Conservation (phyloP, 495 filamentous ascomycete genomes). For the Physcia stellaris region DNA sequence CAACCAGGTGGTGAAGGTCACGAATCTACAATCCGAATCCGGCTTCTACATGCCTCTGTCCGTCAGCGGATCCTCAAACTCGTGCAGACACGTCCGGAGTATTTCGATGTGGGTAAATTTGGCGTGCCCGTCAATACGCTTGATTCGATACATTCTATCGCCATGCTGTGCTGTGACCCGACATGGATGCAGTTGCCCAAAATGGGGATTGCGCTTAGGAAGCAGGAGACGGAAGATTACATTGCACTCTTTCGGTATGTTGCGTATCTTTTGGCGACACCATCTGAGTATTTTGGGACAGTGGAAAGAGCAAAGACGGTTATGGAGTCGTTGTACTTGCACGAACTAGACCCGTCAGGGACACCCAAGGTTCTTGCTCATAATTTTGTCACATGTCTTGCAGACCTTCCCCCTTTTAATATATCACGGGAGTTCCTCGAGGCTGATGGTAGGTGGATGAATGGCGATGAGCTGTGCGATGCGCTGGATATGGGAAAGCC, state of each 20-base stretch:
- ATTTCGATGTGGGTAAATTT: constrained; percentile 42
- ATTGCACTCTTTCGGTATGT: constrained; percentile 60
- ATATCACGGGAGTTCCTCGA: constrained; percentile 29
- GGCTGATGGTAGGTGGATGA: constrained; percentile 35
- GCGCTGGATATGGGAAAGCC: constrained; percentile 42
- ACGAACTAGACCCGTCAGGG: constrained; percentile 45
- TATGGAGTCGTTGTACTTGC: constrained; percentile 46
- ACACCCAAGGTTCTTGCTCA: constrained; percentile 47
- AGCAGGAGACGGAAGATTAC: constrained; percentile 48
- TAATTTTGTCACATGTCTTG: constrained; percentile 53
- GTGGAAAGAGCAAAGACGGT: constrained; percentile 37
- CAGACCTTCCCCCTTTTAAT: constrained; percentile 43
- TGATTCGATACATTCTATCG: no score
- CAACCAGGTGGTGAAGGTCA: constrained; percentile 52
- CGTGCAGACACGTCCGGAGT: constrained; percentile 31
- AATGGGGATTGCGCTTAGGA: constrained; percentile 46
- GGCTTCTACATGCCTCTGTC: constrained; percentile 57
- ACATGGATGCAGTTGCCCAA: constrained; percentile 54
- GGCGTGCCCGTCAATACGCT: constrained; percentile 61
- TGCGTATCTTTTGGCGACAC: constrained; percentile 49
- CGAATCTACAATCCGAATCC: constrained; percentile 50
- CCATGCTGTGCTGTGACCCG: constrained; percentile 48
- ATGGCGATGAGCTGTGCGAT: constrained; percentile 38
- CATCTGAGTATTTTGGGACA: constrained; percentile 38
- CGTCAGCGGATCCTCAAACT: constrained; percentile 50